A percentile compares a stretch with the other conserved stretches of the same genome.
phyloP scores from a whole-genome alignment of 177 flowering plant species.

The Telopea speciosissima region DNA sequence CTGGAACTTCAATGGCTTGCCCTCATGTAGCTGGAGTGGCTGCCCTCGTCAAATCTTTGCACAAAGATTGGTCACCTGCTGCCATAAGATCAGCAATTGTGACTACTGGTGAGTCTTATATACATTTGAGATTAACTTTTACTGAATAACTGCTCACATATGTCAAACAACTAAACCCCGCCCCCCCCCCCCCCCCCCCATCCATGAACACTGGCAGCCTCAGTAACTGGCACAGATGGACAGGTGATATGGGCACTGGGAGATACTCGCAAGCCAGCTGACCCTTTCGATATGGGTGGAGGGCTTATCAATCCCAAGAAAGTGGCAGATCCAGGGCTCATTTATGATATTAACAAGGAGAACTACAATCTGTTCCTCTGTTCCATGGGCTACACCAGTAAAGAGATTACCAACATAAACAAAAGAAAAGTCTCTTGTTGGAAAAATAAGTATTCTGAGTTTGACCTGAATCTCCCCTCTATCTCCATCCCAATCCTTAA shows the following conservation, averaged over 20 bases:
- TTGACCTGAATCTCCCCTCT: slow-evolving; percentile 43
- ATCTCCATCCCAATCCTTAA: slow-evolving; percentile 39
- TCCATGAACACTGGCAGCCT: slow-evolving; percentile 24
- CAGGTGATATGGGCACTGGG: slow-evolving; percentile 28
- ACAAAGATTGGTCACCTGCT: too few species aligned
- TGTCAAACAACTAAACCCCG: not conserved
- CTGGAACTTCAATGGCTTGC: slow-evolving; percentile 57
- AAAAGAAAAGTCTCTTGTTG: slow-evolving; percentile 12
- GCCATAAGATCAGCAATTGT: too few species aligned
- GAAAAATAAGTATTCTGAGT: slow-evolving; percentile 6
- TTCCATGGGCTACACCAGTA: slow-evolving; percentile 30
- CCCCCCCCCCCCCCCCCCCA: too few species aligned
- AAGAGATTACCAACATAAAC: slow-evolving; percentile 19
- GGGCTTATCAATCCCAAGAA: slow-evolving; percentile 31
- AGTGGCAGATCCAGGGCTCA: slow-evolving; percentile 39
- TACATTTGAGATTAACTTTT: slow-evolving; percentile 2
- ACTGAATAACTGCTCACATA: too few species aligned
- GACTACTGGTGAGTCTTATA: too few species aligned
- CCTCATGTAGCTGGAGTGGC: too few species aligned
- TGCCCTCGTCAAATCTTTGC: too few species aligned
- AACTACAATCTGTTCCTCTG: slow-evolving; percentile 31
- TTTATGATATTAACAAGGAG: slow-evolving; percentile 23
- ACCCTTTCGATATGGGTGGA: slow-evolving; percentile 39
- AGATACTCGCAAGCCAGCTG: slow-evolving; percentile 26
- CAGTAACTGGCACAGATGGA: slow-evolving; percentile 28